A percentile compares a stretch with the other conserved stretches of the same genome.
Evolutionary conservation across 352 stramenopile genomes (phyloP).

Genomic region (Phytophthora hybrid): DNA sequence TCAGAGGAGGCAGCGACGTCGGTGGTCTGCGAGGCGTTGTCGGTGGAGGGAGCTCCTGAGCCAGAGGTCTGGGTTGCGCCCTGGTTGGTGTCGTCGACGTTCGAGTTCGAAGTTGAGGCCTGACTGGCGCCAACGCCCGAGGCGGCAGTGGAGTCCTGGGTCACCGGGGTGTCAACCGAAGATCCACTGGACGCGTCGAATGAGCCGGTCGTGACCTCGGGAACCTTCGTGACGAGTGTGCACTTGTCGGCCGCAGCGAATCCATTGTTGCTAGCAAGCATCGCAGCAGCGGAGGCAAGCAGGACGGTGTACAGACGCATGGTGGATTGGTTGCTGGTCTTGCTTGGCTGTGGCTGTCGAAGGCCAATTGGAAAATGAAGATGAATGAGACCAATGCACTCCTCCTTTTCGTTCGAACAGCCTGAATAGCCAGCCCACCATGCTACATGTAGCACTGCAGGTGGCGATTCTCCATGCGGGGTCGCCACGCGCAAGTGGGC

Average conservation of each 20-base stretch:
- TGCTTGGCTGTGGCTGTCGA: conserved; percentile 10
- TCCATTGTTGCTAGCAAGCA: not conserved
- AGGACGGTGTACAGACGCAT: conserved; percentile 13
- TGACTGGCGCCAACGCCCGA: conserved; percentile 10
- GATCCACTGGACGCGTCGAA: conserved; percentile 4
- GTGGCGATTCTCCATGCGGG: not conserved
- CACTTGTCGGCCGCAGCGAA: conserved; percentile 9
- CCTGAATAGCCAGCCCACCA: not conserved
- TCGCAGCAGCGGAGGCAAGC: conserved; percentile 3
- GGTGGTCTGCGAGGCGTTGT: conserved; percentile 18
- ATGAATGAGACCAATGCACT: not conserved
- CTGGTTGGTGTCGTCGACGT: conserved; percentile 4
- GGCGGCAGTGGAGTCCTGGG: conserved; percentile 2
- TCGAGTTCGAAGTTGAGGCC: not conserved
- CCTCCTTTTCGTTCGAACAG: conserved; percentile 1
- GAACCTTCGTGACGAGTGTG: conserved; percentile 3
- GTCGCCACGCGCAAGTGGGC: not conserved
- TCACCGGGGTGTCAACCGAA: conserved; percentile 5
- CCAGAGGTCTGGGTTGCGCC: not conserved
- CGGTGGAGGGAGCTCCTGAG: conserved; percentile 15
- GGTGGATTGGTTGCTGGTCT: not conserved
- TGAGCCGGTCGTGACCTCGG: not conserved
- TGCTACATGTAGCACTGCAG: not conserved
- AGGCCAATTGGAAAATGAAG: conserved; percentile 7
- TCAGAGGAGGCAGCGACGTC: conserved; percentile 19